phyloP scores from a whole-genome alignment of 1,284 basidiomycete species.

The Phellopilus nigrolimitatus region DNA sequence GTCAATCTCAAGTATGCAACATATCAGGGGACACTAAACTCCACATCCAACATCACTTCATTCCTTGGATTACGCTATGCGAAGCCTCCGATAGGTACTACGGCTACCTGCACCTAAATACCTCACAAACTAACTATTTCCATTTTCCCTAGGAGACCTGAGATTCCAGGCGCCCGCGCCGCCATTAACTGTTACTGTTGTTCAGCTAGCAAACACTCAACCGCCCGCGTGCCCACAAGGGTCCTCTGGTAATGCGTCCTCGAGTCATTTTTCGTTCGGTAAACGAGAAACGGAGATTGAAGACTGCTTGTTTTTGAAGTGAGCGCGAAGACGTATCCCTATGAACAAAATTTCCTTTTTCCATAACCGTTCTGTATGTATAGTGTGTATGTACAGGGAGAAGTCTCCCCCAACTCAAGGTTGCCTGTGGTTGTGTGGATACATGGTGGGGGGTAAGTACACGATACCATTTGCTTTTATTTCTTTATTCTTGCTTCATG shows the following conservation, averaged over 20 bases:
- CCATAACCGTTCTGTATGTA: not conserved
- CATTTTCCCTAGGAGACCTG: constrained; percentile 25
- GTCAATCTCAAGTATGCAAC: constrained; percentile 32
- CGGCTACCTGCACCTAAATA: not conserved
- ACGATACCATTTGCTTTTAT: not conserved
- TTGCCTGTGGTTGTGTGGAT: constrained; percentile 33
- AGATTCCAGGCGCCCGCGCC: constrained; percentile 33
- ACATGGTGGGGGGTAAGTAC: constrained; percentile 31
- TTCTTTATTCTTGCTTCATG: not conserved
- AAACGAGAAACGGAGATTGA: constrained; percentile 22
- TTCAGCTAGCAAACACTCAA: constrained; percentile 1
- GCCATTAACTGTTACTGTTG: constrained; percentile 24
- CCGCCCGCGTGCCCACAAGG: not conserved
- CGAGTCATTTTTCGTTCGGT: constrained; percentile 12
- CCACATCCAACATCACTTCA: constrained; percentile 23
- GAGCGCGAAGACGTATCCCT: not conserved
- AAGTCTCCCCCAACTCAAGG: constrained; percentile 18
- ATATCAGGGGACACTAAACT: constrained; percentile 30
- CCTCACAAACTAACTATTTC: not conserved
- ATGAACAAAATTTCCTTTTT: not conserved
- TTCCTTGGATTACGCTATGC: constrained; percentile 34
- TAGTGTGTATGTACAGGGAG: constrained; percentile 29
- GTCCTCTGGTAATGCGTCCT: constrained; percentile 6
- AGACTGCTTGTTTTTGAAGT: constrained; percentile 34
- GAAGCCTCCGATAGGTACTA: constrained; percentile 26